phyloP scores from a whole-genome alignment of 1,284 basidiomycete species.

The Mycosarcoma maydis region DNA sequence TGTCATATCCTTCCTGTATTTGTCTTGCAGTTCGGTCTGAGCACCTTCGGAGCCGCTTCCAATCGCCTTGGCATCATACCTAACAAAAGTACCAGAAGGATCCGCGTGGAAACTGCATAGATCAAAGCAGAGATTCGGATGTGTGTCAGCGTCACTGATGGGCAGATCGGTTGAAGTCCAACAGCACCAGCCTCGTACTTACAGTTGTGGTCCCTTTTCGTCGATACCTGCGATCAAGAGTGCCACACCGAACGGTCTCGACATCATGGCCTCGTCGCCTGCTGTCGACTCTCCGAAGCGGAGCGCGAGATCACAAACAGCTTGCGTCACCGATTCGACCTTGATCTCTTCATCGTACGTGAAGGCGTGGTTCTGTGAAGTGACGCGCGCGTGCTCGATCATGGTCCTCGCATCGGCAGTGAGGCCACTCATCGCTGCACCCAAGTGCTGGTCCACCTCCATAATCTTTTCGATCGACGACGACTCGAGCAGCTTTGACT shows the following conservation, averaged over 20 bases:
- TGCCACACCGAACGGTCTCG: conserved; percentile 91
- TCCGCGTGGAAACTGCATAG: conserved; percentile 78
- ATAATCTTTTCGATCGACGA: conserved; percentile 99
- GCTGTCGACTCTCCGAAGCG: conserved; percentile 96
- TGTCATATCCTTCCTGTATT: conserved; percentile 98
- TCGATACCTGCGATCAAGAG: conserved; percentile 96
- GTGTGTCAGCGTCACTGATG: background rate
- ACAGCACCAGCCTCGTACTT: conserved; percentile 6
- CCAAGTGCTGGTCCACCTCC: conserved; percentile 97
- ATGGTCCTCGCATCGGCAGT: conserved; percentile 98
- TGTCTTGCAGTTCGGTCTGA: conserved; percentile 95
- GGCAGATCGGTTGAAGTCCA: too few relatives aligned
- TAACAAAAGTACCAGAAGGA: conserved; percentile 97
- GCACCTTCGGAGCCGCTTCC: conserved; percentile 98
- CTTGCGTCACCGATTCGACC: conserved; percentile 84
- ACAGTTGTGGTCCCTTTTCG: conserved; percentile 90
- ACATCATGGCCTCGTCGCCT: conserved; percentile 97
- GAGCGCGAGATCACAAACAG: conserved; percentile 95
- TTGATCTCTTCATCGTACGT: conserved; percentile 97
- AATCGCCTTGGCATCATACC: conserved; percentile 98
- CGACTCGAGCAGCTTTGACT: conserved; percentile 93
- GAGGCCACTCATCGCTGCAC: conserved; percentile 97
- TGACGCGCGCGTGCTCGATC: conserved; percentile 99
- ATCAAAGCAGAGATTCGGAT: background rate
- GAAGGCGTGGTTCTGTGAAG: conserved; percentile 88